Percentiles rank a stretch among this genome's conserved stretches.
These are phyloP conservation scores for Arthroderma uncinatum DNA, from an alignment of 2,329 filamentous ascomycete genomes.

Conservation along the genomic window DNA sequence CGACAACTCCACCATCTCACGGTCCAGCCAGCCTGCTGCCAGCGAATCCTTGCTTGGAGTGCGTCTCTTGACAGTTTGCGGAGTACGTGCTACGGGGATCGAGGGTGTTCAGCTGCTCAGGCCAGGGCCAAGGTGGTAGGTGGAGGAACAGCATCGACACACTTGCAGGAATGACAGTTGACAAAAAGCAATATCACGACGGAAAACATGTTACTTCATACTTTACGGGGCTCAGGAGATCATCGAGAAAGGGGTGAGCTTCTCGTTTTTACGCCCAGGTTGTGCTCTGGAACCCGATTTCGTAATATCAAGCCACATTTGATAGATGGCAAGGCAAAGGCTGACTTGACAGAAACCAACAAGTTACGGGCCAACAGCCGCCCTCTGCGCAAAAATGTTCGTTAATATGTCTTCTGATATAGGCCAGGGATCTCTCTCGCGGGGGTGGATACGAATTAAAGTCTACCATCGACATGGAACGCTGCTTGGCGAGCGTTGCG, in stretches of 20 bases:
- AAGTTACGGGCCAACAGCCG: neutral
- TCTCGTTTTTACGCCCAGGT: neutral
- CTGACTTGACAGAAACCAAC: neutral
- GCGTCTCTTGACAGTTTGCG: neutral
- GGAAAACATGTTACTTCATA: neutral
- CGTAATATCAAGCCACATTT: slow-evolving; percentile 1
- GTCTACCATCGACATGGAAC: slow-evolving; percentile 2
- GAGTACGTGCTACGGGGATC: neutral
- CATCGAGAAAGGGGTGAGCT: neutral
- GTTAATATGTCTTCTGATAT: neutral
- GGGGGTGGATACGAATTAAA: slow-evolving; percentile 3
- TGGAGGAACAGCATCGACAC: neutral
- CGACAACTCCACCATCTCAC: neutral
- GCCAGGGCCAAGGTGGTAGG: neutral
- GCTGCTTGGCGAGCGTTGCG: slow-evolving; percentile 2
- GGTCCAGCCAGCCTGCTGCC: neutral
- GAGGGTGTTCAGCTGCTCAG: neutral
- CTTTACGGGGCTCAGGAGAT: neutral
- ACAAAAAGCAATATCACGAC: neutral
- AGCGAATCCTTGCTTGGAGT: neutral
- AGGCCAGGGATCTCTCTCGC: neutral
- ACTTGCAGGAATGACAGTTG: slow-evolving; percentile 3
- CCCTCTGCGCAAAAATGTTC: slow-evolving; percentile 4
- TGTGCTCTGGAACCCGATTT: neutral
- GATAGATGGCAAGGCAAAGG: neutral